phyloP scores from a whole-genome alignment of 2,329 filamentous ascomycete genomes.

The Exophiala spinifera region DNA sequence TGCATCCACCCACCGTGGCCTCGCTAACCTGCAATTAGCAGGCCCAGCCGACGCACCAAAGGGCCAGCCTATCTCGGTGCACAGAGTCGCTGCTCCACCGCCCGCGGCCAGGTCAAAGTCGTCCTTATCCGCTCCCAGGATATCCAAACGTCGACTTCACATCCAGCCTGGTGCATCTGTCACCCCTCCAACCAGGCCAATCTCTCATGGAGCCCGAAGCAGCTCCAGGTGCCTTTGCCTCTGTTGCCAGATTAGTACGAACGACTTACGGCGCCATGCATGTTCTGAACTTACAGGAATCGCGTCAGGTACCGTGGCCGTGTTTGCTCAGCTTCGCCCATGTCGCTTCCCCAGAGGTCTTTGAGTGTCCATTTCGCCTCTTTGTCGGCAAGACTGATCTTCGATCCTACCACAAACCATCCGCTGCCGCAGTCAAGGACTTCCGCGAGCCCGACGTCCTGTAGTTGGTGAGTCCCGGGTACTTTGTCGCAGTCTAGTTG shows the following conservation, averaged over 20 bases:
- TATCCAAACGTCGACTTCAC: too few species aligned
- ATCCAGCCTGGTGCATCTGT: too few species aligned
- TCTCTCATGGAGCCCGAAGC: background rate
- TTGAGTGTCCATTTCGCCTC: conserved; percentile 48
- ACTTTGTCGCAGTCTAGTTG: conserved; percentile 57
- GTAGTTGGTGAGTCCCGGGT: conserved; percentile 7
- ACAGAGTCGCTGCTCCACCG: background rate
- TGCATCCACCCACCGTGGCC: background rate
- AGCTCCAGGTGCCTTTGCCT: background rate
- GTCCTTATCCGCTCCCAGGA: background rate
- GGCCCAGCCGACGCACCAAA: background rate
- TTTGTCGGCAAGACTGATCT: conserved; percentile 51
- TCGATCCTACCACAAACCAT: conserved; percentile 57
- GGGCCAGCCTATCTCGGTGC: too few species aligned
- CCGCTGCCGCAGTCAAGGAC: conserved; percentile 55
- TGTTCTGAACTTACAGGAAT: conserved; percentile 18
- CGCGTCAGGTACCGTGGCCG: conserved; percentile 25
- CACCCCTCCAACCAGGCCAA: background rate
- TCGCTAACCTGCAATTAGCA: conserved; percentile 30
- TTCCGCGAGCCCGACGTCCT: conserved; percentile 54
- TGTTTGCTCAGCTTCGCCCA: conserved; percentile 22
- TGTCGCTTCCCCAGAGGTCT: conserved; percentile 58
- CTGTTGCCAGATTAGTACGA: conserved; percentile 1
- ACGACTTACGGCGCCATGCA: too few species aligned
- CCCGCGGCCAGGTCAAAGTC: background rate